Evolutionary conservation across 1,284 basidiomycete genomes (phyloP).

Genomic region (Leccinum insolens): DNA sequence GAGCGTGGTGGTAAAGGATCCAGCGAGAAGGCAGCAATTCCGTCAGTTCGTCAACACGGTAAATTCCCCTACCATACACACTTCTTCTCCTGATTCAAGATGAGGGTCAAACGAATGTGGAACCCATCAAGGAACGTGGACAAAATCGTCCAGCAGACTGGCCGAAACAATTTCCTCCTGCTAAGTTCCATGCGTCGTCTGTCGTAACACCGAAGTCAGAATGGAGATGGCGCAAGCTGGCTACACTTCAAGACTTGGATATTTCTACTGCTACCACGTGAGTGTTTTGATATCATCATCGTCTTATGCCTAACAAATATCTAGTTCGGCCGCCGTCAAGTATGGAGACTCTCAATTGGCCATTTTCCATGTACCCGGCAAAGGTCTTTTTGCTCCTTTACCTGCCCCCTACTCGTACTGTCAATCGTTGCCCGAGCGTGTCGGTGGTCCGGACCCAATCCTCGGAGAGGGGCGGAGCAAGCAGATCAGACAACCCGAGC

Average conservation of each 20-base stretch:
- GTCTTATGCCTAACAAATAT: neutral
- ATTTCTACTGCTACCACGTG: conserved; percentile 53
- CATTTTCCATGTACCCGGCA: conserved; percentile 54
- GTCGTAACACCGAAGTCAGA: conserved; percentile 46
- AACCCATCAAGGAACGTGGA: conserved; percentile 63
- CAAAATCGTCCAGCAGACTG: conserved; percentile 73
- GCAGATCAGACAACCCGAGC: too few species aligned
- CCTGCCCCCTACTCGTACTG: too few species aligned
- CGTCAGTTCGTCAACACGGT: conserved; percentile 72
- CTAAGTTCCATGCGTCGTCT: conserved; percentile 46
- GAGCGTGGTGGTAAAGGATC: conserved; percentile 62
- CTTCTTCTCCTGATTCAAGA: neutral
- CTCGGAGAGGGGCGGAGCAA: too few species aligned
- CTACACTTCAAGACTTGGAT: conserved; percentile 54
- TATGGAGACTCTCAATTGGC: conserved; percentile 77
- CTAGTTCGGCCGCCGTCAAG: conserved; percentile 54
- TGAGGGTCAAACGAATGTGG: conserved; percentile 31
- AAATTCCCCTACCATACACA: conserved; percentile 2
- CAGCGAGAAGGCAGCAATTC: conserved; percentile 57
- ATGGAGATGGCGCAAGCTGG: conserved; percentile 67
- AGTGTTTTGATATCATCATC: conserved; percentile 16
- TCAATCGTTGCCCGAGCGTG: too few species aligned
- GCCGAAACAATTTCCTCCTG: conserved; percentile 58
- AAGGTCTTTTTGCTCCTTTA: too few species aligned
- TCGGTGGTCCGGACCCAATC: too few species aligned